phyloP scores from a whole-genome alignment of 495 filamentous ascomycete species.

The Astrothelium macrocarpum region DNA sequence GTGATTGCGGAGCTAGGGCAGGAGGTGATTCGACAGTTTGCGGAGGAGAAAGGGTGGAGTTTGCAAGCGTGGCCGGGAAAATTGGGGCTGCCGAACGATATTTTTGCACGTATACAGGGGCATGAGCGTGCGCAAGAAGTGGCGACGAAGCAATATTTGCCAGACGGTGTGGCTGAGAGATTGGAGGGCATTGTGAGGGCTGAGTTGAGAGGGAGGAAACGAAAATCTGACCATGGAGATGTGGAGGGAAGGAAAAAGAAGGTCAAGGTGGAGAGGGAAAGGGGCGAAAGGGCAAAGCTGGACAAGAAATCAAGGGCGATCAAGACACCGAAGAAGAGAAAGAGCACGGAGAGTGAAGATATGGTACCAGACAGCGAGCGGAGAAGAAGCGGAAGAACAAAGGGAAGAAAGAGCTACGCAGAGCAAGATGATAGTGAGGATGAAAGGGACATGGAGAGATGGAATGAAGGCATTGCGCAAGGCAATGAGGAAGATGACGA shows the following conservation, averaged over 20 bases:
- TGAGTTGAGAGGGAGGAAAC: constrained; percentile 28
- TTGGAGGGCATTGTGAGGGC: constrained; percentile 55
- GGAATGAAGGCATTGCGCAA: constrained; percentile 8
- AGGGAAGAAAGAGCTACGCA: constrained; percentile 40
- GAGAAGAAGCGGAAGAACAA: constrained; percentile 35
- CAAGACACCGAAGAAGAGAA: constrained; percentile 40
- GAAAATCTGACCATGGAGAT: constrained; percentile 20
- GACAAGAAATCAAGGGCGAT: constrained; percentile 34
- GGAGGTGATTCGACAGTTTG: constrained; percentile 70
- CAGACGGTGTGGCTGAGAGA: constrained; percentile 68
- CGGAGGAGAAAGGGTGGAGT: constrained; percentile 63
- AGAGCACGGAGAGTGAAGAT: constrained; percentile 18
- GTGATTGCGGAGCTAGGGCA: constrained; percentile 84
- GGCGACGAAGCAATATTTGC: constrained; percentile 71
- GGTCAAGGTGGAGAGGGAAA: constrained; percentile 28
- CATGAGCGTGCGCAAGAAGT: constrained; percentile 74
- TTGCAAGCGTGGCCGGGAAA: constrained; percentile 78
- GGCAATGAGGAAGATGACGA: constrained; percentile 18
- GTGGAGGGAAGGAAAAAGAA: constrained; percentile 15
- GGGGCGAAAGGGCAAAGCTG: constrained; percentile 19
- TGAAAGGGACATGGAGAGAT: constrained; percentile 43
- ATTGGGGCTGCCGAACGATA: constrained; percentile 62
- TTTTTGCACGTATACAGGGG: constrained; percentile 65
- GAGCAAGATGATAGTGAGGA: constrained; percentile 51
- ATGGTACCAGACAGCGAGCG: constrained; percentile 29